Evolutionary conservation across 768 basidiomycete species (phyloP).

Genomic region (Xerocomellus chrysenteron): DNA sequence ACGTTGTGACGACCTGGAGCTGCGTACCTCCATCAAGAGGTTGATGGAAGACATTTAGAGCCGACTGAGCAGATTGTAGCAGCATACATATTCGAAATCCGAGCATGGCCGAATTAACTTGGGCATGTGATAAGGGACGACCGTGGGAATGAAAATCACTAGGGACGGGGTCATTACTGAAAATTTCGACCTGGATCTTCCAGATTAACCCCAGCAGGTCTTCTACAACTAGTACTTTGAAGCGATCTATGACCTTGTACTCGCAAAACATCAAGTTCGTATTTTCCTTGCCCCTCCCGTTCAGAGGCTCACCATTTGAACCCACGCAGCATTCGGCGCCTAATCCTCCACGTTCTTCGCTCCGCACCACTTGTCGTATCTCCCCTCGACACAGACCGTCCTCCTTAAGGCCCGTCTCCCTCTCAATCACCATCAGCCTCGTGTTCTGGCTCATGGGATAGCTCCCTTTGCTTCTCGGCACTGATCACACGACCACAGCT

Average conservation of each 20-base stretch:
- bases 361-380: slow-evolving; percentile 59
- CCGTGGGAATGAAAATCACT: background rate
- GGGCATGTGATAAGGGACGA: background rate
- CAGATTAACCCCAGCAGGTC: slow-evolving; percentile 5
- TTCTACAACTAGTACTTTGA: slow-evolving; percentile 13
- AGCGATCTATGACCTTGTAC: slow-evolving; percentile 56
- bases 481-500: slow-evolving; percentile 31
- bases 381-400: slow-evolving; percentile 70
- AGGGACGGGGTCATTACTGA: background rate
- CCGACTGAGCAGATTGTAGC: too few species aligned
- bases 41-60: slow-evolving; percentile 32
- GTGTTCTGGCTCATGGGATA: slow-evolving; percentile 43
- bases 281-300: background rate
- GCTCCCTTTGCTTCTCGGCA: slow-evolving; percentile 18
- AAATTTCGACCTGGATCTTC: slow-evolving; percentile 15
- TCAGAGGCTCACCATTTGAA: slow-evolving; percentile 1
- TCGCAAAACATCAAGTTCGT: slow-evolving; percentile 33
- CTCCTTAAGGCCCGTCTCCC: slow-evolving; percentile 57
- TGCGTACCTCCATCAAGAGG: slow-evolving; percentile 47
- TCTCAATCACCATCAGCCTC: slow-evolving; percentile 3
- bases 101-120: background rate
- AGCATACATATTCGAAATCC: background rate
- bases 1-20: slow-evolving; percentile 47
- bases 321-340: slow-evolving; percentile 22
- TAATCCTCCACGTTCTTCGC: slow-evolving; percentile 47